Conservation (phyloP, 129 eudicot genomes). For the Flaveria ramosissima region DNA sequence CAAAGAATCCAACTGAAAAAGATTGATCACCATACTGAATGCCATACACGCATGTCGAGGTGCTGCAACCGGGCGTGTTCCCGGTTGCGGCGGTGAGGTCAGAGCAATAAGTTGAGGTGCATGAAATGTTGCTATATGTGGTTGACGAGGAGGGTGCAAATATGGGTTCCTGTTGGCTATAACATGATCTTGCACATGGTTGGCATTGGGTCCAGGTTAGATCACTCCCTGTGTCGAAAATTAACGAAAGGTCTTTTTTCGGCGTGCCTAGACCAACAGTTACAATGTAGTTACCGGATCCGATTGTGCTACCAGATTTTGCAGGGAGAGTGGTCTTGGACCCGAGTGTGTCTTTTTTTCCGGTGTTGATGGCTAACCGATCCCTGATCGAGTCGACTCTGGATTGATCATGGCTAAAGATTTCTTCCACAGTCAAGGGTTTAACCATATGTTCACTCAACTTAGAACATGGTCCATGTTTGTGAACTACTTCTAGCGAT, state of each 20-base stretch:
- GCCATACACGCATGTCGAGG: constrained; percentile 60
- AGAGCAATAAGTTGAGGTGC: constrained; percentile 47
- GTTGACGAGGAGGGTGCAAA: constrained; percentile 62
- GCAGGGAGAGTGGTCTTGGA: constrained; percentile 50
- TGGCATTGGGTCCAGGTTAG: constrained; percentile 91
- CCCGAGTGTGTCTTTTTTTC: constrained; percentile 19
- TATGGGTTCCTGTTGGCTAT: constrained; percentile 59
- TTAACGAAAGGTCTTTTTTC: constrained; percentile 45
- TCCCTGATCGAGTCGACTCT: constrained; percentile 53
- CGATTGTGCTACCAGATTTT: constrained; percentile 58
- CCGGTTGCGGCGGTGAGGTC: constrained; percentile 59
- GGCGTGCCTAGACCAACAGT: constrained; percentile 80
- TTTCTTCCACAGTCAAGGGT: constrained; percentile 36
- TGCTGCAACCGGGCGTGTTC: constrained; percentile 47
- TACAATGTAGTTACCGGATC: constrained; percentile 69
- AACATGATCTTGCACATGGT: constrained; percentile 64
- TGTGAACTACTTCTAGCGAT: constrained; percentile 56
- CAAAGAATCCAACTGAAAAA: constrained; percentile 61
- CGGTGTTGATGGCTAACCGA: constrained; percentile 24
- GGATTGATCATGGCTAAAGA: constrained; percentile 52
- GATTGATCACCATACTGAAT: constrained; percentile 78
- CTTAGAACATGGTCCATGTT: constrained; percentile 73
- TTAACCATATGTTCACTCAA: constrained; percentile 23
- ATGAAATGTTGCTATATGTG: constrained; percentile 64
- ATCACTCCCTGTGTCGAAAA: constrained; percentile 90